Evolutionary conservation across 805 yeast genomes (phyloP), one percentile per base, ranked within the genome.

Genomic region (Jamesozyma lodderae): DNA sequence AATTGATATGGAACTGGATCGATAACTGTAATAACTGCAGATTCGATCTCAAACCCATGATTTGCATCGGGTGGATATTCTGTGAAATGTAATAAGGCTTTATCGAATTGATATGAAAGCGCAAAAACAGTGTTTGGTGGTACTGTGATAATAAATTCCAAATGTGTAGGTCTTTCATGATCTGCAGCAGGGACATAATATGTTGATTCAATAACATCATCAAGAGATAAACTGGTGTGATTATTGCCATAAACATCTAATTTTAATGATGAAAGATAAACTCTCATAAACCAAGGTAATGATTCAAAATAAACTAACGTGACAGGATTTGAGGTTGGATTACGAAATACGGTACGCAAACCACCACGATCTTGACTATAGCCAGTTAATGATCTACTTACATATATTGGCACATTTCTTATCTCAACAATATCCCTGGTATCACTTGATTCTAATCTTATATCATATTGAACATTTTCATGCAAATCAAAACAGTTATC

Each of bases 11-110:
- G 30, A 10, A 22, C 49, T 41, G 65, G 66, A 9, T 60, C 57
- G 7, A 78, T 37, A 0, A 84, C 73, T 2, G 81, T 72, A 10
- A 86, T 68, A 9, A 85, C 81, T 4, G 95, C 95, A 0, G 97
- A 95, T 18, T 92, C 92, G 31, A 92, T 77, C 42, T 88, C 90
- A 61, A 92, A 92, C 1, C 98, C 98, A 51, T 92, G 96, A 57
- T 92, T 92, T 2, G 98, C 97, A 66, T 92, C 98, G 1, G 98
- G 98, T n/a, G 98, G 98, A 53, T 92, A 92, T 57, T 92, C 97
- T 3, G 87, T 82, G 43, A 83, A 78, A 41, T 80, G 71, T 22
- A 92, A 68, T 55, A 92, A 68, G 0, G 95, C 78, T 58, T 88
- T 92, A 56, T 92, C 97, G 55, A 90, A 88, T 40, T 79, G 74